Evolutionary conservation across 768 basidiomycete genomes (phyloP).

Genomic region (Calocybe gangraenosa): DNA sequence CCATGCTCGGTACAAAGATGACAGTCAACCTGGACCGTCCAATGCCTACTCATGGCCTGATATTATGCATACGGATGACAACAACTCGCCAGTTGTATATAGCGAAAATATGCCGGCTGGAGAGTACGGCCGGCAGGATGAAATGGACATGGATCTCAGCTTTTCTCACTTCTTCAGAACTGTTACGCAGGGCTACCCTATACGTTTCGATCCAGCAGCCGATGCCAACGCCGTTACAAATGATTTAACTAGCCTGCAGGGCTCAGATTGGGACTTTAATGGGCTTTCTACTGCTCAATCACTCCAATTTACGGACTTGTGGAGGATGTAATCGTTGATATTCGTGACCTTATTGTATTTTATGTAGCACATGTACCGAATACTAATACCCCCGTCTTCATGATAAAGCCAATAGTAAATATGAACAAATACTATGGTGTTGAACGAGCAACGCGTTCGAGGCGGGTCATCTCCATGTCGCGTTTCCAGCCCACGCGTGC

Average conservation of each 20-base stretch:
- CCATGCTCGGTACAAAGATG: conserved; percentile 19
- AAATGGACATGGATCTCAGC: conserved; percentile 44
- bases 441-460: conserved; percentile 5
- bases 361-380: too few relatives aligned
- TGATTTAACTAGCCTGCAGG: background rate
- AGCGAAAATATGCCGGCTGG: background rate
- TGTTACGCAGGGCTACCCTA: conserved; percentile 21
- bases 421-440: conserved; percentile 11
- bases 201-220: conserved; percentile 7
- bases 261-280: conserved; percentile 7
- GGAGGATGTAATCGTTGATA: conserved; percentile 9
- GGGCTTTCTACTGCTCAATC: background rate
- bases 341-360: background rate
- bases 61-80: conserved; percentile 18
- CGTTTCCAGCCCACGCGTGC: conserved; percentile 43
- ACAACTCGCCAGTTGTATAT: background rate
- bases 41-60: conserved; percentile 43
- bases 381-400: background rate
- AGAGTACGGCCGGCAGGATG: conserved; percentile 12
- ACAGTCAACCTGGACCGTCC: conserved; percentile 24
- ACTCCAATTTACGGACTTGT: conserved; percentile 12
- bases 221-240: conserved; percentile 2
- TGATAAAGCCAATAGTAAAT: background rate
- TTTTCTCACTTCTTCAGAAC: conserved; percentile 40
- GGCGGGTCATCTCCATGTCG: conserved; percentile 28